These are phyloP conservation scores for Talaromyces proteolyticus DNA, from an alignment of 495 filamentous ascomycete species.

Conservation along the genomic window DNA sequence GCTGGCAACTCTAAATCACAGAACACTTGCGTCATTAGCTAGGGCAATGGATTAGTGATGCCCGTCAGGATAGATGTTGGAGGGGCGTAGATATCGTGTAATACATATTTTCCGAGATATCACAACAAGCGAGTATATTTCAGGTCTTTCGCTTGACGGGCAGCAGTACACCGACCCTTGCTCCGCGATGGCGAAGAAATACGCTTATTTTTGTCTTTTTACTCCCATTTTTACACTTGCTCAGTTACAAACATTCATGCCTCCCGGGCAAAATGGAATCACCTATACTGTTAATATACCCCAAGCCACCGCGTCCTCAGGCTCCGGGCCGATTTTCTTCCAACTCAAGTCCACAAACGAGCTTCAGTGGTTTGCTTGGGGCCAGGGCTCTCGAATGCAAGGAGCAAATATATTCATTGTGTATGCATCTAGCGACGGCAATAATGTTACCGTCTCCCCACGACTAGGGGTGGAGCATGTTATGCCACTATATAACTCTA, in stretches of 20 bases:
- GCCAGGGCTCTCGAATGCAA: slow-evolving; percentile 51
- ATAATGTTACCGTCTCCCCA: slow-evolving; percentile 59
- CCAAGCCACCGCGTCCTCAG: slow-evolving; percentile 8
- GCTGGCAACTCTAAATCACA: too few relatives aligned
- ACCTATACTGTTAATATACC: slow-evolving; percentile 14
- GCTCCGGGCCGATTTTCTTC: slow-evolving; percentile 41
- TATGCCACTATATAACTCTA: slow-evolving; percentile 40
- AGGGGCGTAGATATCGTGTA: too few relatives aligned
- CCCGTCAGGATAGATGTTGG: too few relatives aligned
- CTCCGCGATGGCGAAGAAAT: background rate
- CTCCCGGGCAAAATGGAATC: slow-evolving; percentile 8
- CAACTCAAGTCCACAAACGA: slow-evolving; percentile 52
- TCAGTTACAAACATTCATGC: slow-evolving; percentile 5
- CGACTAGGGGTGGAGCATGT: slow-evolving; percentile 40
- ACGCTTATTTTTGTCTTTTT: background rate
- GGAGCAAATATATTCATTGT: slow-evolving; percentile 60
- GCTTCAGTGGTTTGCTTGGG: slow-evolving; percentile 54
- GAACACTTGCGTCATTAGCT: too few relatives aligned
- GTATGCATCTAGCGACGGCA: slow-evolving; percentile 49
- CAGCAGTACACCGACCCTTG: too few relatives aligned
- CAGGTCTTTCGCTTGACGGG: too few relatives aligned
- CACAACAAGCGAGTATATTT: too few relatives aligned
- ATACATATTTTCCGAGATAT: too few relatives aligned
- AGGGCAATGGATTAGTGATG: too few relatives aligned
- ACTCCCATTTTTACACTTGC: background rate